Evolutionary conservation across 805 yeast species (phyloP), one percentile per base, ranked within the genome.

Genomic region (Candida mattraensis): DNA sequence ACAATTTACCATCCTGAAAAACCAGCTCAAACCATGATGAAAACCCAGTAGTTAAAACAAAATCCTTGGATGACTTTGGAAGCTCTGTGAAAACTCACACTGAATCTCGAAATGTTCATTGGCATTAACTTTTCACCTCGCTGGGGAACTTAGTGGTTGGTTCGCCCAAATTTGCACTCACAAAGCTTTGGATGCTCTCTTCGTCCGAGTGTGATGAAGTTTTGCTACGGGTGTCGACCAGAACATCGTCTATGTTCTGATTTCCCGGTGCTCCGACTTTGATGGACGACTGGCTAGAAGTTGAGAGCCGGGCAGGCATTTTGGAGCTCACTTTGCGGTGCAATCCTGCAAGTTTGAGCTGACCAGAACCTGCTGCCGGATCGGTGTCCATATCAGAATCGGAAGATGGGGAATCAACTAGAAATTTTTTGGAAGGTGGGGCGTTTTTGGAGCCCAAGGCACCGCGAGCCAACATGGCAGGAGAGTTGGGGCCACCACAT

Each of bases 131-230:
- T 18, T 27, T 25, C 18, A 29, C 17, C 33, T 37, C 33, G 21
- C 32, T 37, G 3, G 40, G 29, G 22, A 15, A 33, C 7, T 34
- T 59, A 48, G 61, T 54, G 31, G 60, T 31, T 6, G 56, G 49
- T 12, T 57, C 67, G 19, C 66, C 65, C 28, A 60, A 54, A n/a
- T 58, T 54, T 18, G 50, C 48, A 6, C 58, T 54, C 15, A 62
- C 69, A 30, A 56, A 48, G 30, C 55, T 44, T 13, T 51, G 46
- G 24, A 44, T 34, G 34, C 56, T 49, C 15, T 45, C 59, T 11
- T 43, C 47, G 33, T 53, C 54, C 2, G 56, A 51, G 18, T 35
- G 33, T 8, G 33, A 26, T 6, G 18, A 15, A 16, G 12, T 18
- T 15, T 26, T 28, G 35, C 29, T 33, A 6, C 24, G 28, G 24